Percentiles rank a stretch among this genome's conserved stretches.
These are phyloP conservation scores for Ilyonectria mors-panacis DNA, from an alignment of 2,329 filamentous ascomycete genomes.

Conservation along the genomic window DNA sequence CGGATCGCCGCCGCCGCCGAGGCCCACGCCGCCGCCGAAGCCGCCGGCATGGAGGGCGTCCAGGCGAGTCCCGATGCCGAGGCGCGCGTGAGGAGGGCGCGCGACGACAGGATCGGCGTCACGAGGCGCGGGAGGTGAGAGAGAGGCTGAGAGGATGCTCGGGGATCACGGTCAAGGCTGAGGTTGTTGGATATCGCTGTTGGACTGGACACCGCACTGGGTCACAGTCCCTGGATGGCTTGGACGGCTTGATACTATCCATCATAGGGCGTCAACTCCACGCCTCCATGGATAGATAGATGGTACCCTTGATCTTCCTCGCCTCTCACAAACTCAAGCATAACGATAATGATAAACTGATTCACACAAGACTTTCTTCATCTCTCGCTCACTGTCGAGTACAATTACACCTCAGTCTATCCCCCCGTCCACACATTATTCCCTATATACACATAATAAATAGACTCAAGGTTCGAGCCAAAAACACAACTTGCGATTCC, in stretches of 20 bases:
- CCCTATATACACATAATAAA: neutral
- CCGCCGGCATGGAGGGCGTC: slow-evolving; percentile 49
- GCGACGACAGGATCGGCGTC: slow-evolving; percentile 59
- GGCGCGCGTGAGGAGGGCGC: slow-evolving; percentile 46
- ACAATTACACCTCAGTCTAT: slow-evolving; percentile 9
- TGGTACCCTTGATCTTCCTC: no score
- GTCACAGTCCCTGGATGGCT: no score
- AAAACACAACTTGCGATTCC: slow-evolving; percentile 2
- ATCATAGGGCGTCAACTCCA: no score
- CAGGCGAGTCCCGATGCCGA: slow-evolving; percentile 47
- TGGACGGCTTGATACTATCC: no score
- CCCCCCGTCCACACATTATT: slow-evolving; percentile 6
- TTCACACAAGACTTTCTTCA: neutral
- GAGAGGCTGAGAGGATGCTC: neutral
- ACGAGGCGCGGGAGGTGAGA: slow-evolving; percentile 37
- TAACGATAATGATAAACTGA: no score
- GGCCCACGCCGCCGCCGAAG: slow-evolving; percentile 32
- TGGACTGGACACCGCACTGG: no score
- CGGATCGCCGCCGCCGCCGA: slow-evolving; percentile 45
- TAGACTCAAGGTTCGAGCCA: neutral
- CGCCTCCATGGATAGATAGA: no score
- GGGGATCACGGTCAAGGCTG: neutral
- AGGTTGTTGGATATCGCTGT: neutral
- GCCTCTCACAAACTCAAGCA: no score
- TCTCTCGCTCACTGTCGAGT: neutral